Base-by-base conservation (phyloP, 1,284 basidiomycete genomes). In the Cutaneotrichosporon cyanovorans region DNA sequence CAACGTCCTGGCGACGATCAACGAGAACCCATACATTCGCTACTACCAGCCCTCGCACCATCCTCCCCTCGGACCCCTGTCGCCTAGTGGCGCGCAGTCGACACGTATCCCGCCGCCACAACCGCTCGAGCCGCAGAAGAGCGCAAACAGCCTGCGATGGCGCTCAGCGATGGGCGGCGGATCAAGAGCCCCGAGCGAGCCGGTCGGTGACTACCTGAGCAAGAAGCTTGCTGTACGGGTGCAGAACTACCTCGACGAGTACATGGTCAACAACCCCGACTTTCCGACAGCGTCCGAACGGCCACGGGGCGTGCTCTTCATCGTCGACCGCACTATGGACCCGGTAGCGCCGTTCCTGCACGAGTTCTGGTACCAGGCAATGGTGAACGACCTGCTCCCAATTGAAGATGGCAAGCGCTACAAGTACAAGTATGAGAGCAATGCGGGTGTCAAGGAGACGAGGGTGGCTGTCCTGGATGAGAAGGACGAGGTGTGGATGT, bases 311-410 rank as follows among this genome's bases (percentile, higher is more conserved):
- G 85, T 89, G 12, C 73, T 98, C 30, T 80, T 98, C 61, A 85
- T 99, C 56, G 93, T 92, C 2, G 95, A 99, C 69, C 81, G 95
- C 15, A 80, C 90, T 3, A 91, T 99, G 85, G 95, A 99, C 71
- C 82, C 84, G 52, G 69, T 85, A 15, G 85, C 89, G 1, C 93
- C 95, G 0, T 80, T 97, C 55, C 69, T 97, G 37, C 95, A 99
- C 67, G 95, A 98, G 63, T 98, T 99, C 65, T 96, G 91, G 33
- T 99, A 98, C 68, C 95, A 98, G 69, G 93, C 95, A 1, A 99
- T 99, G 95, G 85, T 83, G 42, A 91, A 93, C 61, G 95, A 98
- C 68, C 72, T 98, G 23, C 77, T 99, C 2, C 81, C 84, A 16
- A 87, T 98, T 48, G 80, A 87, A 48, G 81, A 91, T 54, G 93